These are phyloP conservation scores for Euphrasia confusa DNA, from an alignment of 257 asterid species.

Conservation along the genomic window DNA sequence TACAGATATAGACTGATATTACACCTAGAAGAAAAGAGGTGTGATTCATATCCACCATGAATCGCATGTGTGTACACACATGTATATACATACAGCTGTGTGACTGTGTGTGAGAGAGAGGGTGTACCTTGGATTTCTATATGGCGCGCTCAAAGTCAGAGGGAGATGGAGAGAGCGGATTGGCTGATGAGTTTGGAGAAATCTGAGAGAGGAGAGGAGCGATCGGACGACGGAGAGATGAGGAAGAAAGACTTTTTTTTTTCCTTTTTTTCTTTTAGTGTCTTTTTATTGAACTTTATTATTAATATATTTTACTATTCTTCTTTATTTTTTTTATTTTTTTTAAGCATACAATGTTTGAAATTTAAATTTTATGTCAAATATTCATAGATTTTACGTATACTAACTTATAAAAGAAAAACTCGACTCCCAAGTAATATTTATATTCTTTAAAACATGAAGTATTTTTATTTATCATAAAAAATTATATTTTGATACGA, in stretches of 20 bases:
- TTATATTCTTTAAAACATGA: no score
- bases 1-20: not conserved
- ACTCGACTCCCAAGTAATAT: no score
- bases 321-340: not conserved
- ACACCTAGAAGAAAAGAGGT: not conserved
- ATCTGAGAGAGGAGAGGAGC: constrained; percentile 39
- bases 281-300: no score
- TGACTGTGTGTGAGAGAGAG: constrained; percentile 9
- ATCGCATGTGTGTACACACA: constrained; percentile 3
- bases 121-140: constrained; percentile 37
- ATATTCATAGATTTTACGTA: no score
- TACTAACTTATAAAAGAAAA: no score
- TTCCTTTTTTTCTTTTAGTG: not conserved
- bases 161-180: constrained; percentile 26
- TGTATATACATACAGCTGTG: not conserved
- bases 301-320: not conserved
- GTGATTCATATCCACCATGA: constrained; percentile 3
- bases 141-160: constrained; percentile 47
- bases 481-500: no score
- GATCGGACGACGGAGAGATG: constrained; percentile 74
- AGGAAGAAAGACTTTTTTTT: constrained; percentile 30
- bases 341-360: no score
- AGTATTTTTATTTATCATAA: no score
- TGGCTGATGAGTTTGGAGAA: constrained; percentile 44
- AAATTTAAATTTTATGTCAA: no score